phyloP scores from a whole-genome alignment of 1,284 basidiomycete genomes.

The Ganoderma multipileum region DNA sequence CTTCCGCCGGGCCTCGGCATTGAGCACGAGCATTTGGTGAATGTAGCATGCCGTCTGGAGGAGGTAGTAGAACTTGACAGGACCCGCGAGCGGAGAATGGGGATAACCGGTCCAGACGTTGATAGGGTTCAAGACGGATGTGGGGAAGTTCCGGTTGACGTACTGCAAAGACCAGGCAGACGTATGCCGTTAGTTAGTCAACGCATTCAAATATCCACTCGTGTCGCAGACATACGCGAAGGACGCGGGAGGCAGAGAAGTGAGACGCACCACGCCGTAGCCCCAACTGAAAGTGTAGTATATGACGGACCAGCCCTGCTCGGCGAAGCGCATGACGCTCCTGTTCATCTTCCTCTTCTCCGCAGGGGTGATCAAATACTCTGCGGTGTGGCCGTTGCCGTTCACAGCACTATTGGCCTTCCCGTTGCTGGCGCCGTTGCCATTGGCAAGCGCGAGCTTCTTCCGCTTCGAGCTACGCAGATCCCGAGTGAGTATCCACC shows the following conservation, averaged over 20 bases:
- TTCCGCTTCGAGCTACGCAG: conserved; percentile 42
- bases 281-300: conserved; percentile 83
- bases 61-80: conserved; percentile 93
- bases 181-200: neutral
- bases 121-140: conserved; percentile 67
- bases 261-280: conserved; percentile 81
- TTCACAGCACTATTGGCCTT: conserved; percentile 34
- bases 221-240: neutral
- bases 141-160: conserved; percentile 79
- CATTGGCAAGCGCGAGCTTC: conserved; percentile 38
- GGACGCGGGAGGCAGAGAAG: conserved; percentile 1
- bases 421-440: conserved; percentile 20
- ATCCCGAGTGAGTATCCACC: conserved; percentile 70
- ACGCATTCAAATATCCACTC: neutral
- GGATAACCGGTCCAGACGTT: conserved; percentile 89
- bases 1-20: conserved; percentile 92
- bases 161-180: conserved; percentile 57
- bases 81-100: conserved; percentile 75
- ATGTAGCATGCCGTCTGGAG: conserved; percentile 92
- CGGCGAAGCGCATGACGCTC: conserved; percentile 87
- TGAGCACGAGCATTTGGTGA: conserved; percentile 91
- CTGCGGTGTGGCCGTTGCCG: conserved; percentile 39
- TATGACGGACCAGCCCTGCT: conserved; percentile 90
- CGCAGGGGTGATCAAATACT: conserved; percentile 32
- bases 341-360: conserved; percentile 68